These are phyloP conservation scores for Adansonia madagascariensis DNA, from an alignment of 441 rosid species.

Conservation along the genomic window DNA sequence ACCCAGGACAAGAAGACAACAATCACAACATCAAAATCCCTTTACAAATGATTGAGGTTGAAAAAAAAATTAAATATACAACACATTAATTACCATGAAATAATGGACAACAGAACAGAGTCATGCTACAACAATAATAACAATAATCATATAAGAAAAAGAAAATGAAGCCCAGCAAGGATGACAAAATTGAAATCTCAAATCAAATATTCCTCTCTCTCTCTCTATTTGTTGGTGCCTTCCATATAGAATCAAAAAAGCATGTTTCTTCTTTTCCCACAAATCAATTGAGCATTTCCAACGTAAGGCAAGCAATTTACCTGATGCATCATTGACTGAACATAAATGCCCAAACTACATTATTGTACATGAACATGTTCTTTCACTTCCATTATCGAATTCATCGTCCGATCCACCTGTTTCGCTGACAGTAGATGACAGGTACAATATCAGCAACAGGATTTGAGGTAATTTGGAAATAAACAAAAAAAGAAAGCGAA, in stretches of 20 bases:
- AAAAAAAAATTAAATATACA: no score
- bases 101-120: constrained; percentile 25
- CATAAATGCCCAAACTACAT: no score
- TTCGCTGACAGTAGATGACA: constrained; percentile 61
- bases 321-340: no score
- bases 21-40: no score
- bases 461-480: background rate
- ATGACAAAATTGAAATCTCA: constrained; percentile 49
- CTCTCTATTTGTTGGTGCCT: no score
- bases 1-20: no score
- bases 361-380: constrained; percentile 26
- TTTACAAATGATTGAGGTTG: no score
- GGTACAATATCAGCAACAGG: constrained; percentile 28
- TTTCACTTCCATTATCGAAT: constrained; percentile 60
- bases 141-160: constrained; percentile 21
- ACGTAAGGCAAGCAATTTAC: no score
- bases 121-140: constrained; percentile 27
- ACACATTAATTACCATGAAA: constrained; percentile 22
- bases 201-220: constrained; percentile 13
- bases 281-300: no score
- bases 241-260: no score
- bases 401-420: constrained; percentile 76
- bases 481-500: background rate
- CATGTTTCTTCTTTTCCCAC: no score
- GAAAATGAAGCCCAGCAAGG: constrained; percentile 25